These are phyloP conservation scores for Gymnopus androsaceus DNA, from an alignment of 1,284 basidiomycete species.

Conservation along the genomic window DNA sequence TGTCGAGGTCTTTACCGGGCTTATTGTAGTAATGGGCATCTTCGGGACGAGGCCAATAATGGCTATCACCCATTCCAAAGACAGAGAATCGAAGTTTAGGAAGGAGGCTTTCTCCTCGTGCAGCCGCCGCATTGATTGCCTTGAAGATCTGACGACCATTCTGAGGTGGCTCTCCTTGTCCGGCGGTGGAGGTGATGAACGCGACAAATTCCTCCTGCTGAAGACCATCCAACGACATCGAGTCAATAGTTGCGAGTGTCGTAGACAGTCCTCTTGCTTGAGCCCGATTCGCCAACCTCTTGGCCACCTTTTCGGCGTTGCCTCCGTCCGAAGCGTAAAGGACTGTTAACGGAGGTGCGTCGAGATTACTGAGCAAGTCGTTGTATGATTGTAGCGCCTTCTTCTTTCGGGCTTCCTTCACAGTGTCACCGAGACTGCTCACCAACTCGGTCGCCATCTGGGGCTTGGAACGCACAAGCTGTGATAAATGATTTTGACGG, in stretches of 20 bases:
- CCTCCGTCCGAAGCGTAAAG: conserved; percentile 95
- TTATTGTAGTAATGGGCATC: conserved; percentile 99
- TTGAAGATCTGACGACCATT: conserved; percentile 94
- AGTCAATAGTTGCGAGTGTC: conserved; percentile 75
- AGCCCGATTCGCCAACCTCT: conserved; percentile 82
- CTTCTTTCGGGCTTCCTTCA: conserved; percentile 82
- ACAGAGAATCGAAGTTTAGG: conserved; percentile 76
- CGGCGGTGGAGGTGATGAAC: conserved; percentile 95
- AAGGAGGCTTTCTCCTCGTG: conserved; percentile 55
- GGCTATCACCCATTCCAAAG: conserved; percentile 96
- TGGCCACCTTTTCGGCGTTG: conserved; percentile 93
- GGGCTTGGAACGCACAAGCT: conserved; percentile 83
- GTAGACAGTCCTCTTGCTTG: conserved; percentile 85
- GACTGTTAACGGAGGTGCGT: conserved; percentile 88
- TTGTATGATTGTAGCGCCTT: conserved; percentile 88
- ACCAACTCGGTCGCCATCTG: conserved; percentile 85
- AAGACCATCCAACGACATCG: conserved; percentile 74
- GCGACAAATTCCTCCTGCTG: conserved; percentile 81
- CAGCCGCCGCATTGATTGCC: conserved; percentile 70
- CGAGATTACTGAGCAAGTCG: conserved; percentile 81
- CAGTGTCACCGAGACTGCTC: conserved; percentile 79
- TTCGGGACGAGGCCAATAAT: conserved; percentile 98
- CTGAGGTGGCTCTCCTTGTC: conserved; percentile 97
- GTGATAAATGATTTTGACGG: conserved; percentile 93
- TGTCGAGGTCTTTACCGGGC: conserved; percentile 89